Evolutionary conservation across 352 stramenopile genomes (phyloP).

Genomic region (Aphanomyces stellatus): DNA sequence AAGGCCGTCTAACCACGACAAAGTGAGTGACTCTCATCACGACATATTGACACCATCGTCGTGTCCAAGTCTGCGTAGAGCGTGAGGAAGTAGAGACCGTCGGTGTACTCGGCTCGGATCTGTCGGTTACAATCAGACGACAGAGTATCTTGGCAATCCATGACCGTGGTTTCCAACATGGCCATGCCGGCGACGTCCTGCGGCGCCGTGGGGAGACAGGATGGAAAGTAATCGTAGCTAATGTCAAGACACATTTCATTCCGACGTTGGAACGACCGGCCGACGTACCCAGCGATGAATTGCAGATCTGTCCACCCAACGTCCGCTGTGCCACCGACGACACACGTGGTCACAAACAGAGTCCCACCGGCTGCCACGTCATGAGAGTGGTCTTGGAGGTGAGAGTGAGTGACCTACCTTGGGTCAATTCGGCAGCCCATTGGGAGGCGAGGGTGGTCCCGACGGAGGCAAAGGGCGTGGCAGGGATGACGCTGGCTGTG

Average conservation of each 20-base stretch:
- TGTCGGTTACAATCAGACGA: not conserved
- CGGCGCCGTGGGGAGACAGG: not conserved
- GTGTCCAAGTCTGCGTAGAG: slow-evolving; percentile 10
- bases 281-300: slow-evolving; percentile 5
- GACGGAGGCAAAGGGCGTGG: not conserved
- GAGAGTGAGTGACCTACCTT: not conserved
- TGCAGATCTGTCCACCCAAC: slow-evolving; percentile 12
- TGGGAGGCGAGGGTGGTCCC: not conserved
- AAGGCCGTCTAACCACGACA: not conserved
- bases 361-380: not conserved
- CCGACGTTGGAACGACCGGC: not conserved
- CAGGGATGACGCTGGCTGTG: not conserved
- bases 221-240: too few species aligned
- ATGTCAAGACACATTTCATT: too few species aligned
- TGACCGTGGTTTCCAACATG: slow-evolving; percentile 11
- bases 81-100: slow-evolving; percentile 5
- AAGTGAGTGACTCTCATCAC: not conserved
- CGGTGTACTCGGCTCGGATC: not conserved
- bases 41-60: not conserved
- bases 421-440: not conserved
- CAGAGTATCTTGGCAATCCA: not conserved
- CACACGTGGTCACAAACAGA: slow-evolving; percentile 9
- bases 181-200: slow-evolving; percentile 10
- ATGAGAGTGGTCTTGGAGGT: not conserved
- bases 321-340: not conserved